These are phyloP conservation scores for Leptographium lundbergii DNA, from an alignment of 2,329 filamentous ascomycete genomes.

Conservation along the genomic window DNA sequence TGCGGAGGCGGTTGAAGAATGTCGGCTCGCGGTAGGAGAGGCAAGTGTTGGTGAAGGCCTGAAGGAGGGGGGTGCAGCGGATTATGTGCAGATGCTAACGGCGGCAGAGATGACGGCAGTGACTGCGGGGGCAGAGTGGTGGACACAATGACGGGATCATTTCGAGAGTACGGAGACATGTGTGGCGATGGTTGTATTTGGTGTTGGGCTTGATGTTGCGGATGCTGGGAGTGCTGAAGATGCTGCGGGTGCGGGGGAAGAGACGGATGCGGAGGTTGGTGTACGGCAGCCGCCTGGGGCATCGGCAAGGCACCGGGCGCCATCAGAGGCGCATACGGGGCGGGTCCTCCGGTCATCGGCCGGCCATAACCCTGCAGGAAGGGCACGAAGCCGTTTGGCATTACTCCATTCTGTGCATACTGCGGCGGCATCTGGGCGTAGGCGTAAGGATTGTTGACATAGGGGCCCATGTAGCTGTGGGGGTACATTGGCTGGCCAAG, in stretches of 20 bases:
- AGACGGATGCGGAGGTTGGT: background rate
- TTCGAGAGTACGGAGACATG: conserved; percentile 28
- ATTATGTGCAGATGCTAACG: background rate
- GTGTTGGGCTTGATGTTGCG: background rate
- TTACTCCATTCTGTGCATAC: conserved; percentile 38
- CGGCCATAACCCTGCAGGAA: conserved; percentile 35
- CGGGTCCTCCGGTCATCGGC: conserved; percentile 28
- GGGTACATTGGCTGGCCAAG: conserved; percentile 36
- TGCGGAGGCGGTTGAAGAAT: background rate
- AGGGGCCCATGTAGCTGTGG: conserved; percentile 37
- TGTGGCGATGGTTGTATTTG: conserved; percentile 12
- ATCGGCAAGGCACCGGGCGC: background rate
- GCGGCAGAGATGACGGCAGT: background rate
- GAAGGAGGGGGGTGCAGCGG: background rate
- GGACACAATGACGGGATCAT: conserved; percentile 32
- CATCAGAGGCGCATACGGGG: conserved; percentile 4
- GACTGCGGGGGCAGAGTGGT: conserved; percentile 23
- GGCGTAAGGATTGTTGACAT: conserved; percentile 29
- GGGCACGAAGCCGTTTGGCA: conserved; percentile 32
- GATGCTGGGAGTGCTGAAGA: background rate
- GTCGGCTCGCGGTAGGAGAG: conserved; percentile 1
- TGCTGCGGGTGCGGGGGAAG: background rate
- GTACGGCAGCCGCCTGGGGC: background rate
- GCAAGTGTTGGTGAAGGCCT: background rate
- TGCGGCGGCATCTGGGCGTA: conserved; percentile 44